Evolutionary conservation across 805 yeast species (phyloP).

Genomic region (Myxozyma neotropica): DNA sequence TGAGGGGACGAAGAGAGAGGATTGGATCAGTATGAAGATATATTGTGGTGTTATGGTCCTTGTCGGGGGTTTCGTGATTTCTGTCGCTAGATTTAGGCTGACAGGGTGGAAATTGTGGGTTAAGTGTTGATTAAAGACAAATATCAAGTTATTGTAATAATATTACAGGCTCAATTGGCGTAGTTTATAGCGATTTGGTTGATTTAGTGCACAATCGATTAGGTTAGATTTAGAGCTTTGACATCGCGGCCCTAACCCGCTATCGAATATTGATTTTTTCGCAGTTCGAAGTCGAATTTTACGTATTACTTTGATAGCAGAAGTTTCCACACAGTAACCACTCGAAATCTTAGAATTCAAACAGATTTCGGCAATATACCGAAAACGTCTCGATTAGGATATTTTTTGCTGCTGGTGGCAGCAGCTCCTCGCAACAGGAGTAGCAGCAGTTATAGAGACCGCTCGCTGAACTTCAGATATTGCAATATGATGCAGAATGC

Average conservation of each 20-base stretch:
- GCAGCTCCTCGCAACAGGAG: background rate
- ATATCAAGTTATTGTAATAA: too few species aligned
- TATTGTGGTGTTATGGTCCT: slow-evolving; percentile 18
- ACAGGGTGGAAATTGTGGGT: slow-evolving; percentile 1
- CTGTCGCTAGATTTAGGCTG: slow-evolving; percentile 1
- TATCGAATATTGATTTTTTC: background rate
- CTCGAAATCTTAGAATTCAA: too few species aligned
- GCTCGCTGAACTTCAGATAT: background rate
- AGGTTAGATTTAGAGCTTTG: too few species aligned
- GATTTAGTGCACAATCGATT: too few species aligned
- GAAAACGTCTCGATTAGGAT: too few species aligned
- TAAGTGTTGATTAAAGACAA: background rate
- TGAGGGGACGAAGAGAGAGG: background rate
- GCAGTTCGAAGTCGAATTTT: too few species aligned
- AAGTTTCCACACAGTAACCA: too few species aligned
- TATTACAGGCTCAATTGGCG: too few species aligned
- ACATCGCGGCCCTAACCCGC: slow-evolving; percentile 1
- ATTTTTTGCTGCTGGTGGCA: background rate
- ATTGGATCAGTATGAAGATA: slow-evolving; percentile 8
- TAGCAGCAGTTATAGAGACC: background rate
- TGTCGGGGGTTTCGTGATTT: background rate
- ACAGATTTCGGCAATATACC: too few species aligned
- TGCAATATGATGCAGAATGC: background rate
- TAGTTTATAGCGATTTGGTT: too few species aligned
- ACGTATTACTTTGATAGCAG: too few species aligned